Evolutionary conservation across 2,329 filamentous ascomycete species (phyloP).

Genomic region (Nigrograna mackinnonii): DNA sequence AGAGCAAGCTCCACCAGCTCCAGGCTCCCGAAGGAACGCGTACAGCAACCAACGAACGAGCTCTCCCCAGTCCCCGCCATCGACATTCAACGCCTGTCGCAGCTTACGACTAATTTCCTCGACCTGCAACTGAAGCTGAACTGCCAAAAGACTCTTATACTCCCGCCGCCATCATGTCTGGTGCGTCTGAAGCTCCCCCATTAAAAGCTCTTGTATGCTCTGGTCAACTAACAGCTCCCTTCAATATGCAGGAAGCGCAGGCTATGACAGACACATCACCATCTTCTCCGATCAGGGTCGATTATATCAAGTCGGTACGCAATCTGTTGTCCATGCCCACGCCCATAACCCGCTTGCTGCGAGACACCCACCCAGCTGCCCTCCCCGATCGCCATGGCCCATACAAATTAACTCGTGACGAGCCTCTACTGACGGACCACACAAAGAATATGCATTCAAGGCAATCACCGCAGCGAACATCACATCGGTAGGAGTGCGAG

Average conservation of each 20-base stretch:
- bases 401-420: no score
- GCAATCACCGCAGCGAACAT: conserved; percentile 99
- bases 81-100: conserved; percentile 20
- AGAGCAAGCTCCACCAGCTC: no score
- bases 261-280: conserved; percentile 98
- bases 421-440: no score
- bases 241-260: conserved; percentile 48
- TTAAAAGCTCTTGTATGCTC: conserved; percentile 13
- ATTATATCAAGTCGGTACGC: conserved; percentile 98
- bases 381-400: no score
- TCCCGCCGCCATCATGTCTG: conserved; percentile 43
- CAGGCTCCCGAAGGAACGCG: conserved; percentile 39
- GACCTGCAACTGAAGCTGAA: conserved; percentile 35
- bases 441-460: conserved; percentile 98
- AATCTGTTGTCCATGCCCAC: conserved; percentile 7
- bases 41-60: conserved; percentile 25
- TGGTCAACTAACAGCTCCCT: conserved; percentile 31
- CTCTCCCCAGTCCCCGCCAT: conserved; percentile 18
- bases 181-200: conserved; percentile 31
- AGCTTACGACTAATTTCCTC: conserved; percentile 33
- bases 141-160: conserved; percentile 23
- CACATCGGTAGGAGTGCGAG: conserved; percentile 93
- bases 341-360: no score
- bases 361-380: no score
- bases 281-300: conserved; percentile 99